Conservation (phyloP, 108 stramenopile species). For the Nannochloropsis gaditana region DNA sequence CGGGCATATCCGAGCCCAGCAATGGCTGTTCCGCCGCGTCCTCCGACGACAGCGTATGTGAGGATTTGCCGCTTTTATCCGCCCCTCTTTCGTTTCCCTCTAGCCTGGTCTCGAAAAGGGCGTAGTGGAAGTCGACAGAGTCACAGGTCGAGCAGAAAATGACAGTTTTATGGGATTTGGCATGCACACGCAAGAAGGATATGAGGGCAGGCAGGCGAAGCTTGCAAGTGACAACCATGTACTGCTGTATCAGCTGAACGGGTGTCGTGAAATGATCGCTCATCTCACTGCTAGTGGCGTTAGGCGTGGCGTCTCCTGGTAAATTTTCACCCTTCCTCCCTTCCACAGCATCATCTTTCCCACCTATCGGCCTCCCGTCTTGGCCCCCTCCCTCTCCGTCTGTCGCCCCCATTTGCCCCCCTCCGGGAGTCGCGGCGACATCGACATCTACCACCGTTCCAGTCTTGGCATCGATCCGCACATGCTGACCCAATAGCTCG, state of each 20-base stretch:
- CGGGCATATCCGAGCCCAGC: constrained; percentile 31
- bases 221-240: constrained; percentile 80
- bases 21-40: background rate
- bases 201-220: constrained; percentile 73
- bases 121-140: constrained; percentile 82
- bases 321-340: background rate
- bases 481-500: background rate
- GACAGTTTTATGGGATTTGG: constrained; percentile 60
- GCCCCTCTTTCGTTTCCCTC: constrained; percentile 19
- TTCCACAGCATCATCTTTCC: background rate
- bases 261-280: constrained; percentile 63
- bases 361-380: background rate
- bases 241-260: constrained; percentile 73
- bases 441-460: background rate
- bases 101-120: constrained; percentile 46
- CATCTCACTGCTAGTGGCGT: background rate
- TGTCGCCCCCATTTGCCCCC: background rate
- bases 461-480: background rate
- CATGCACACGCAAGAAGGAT: constrained; percentile 64
- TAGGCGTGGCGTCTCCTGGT: background rate
- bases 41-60: background rate
- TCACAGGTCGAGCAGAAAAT: constrained; percentile 92
- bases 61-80: background rate
- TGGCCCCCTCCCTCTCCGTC: background rate
- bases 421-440: background rate